A percentile compares a stretch with the other conserved stretches of the same genome.
Evolutionary conservation across 495 filamentous ascomycete species (phyloP).

Genomic region (Penicillium ochrochloron): DNA sequence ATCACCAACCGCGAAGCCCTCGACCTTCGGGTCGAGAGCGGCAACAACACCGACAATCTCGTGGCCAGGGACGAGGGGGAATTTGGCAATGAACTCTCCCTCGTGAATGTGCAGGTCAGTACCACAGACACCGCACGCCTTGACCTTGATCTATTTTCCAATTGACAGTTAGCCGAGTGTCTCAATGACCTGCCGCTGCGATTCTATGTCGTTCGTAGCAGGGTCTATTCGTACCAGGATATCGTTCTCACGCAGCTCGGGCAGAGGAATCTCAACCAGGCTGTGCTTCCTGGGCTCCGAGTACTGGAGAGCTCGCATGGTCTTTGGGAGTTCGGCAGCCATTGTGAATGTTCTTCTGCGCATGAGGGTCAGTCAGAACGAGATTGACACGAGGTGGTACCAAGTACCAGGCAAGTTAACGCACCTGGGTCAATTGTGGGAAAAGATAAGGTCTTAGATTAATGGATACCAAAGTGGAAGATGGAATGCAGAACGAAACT

Average conservation of each 20-base stretch:
- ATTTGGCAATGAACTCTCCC: constrained; percentile 64
- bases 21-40: constrained; percentile 60
- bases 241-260: constrained; percentile 12
- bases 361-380: not conserved
- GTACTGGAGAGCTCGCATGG: constrained; percentile 16
- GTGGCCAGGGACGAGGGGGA: constrained; percentile 61
- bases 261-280: constrained; percentile 11
- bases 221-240: not conserved
- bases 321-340: constrained; percentile 3
- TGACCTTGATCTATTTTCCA: constrained; percentile 49
- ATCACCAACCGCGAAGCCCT: constrained; percentile 66
- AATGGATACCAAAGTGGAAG: not conserved
- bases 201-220: not conserved
- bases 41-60: constrained; percentile 59
- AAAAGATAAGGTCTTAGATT: not conserved
- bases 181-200: not conserved
- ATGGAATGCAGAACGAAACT: too few relatives aligned
- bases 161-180: not conserved
- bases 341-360: not conserved
- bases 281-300: constrained; percentile 2
- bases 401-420: not conserved
- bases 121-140: constrained; percentile 73
- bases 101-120: constrained; percentile 72
- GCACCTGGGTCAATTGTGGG: not conserved
- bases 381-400: not conserved